A percentile compares a stretch with the other conserved stretches of the same genome.
phyloP scores from a whole-genome alignment of 257 asterid species.

The Solanum pimpinellifolium region DNA sequence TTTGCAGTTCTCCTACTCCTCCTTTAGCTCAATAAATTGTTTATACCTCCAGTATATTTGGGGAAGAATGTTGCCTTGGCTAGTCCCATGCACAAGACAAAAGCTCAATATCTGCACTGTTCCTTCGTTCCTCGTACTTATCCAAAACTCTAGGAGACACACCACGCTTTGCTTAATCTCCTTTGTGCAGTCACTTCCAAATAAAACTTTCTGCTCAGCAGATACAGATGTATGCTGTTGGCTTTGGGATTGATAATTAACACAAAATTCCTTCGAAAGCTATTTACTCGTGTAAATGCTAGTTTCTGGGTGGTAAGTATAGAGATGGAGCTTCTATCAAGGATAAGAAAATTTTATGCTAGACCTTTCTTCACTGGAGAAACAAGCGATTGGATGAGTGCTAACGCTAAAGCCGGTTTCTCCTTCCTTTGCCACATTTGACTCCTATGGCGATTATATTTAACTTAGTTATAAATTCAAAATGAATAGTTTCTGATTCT shows the following conservation, averaged over 20 bases:
- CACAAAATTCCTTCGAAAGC: background rate
- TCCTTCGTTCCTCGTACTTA: background rate
- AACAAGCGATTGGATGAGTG: background rate
- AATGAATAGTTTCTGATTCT: background rate
- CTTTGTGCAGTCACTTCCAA: background rate
- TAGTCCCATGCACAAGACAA: background rate
- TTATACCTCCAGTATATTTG: background rate
- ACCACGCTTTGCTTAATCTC: background rate
- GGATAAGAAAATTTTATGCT: background rate
- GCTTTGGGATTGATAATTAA: background rate
- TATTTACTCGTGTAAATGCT: background rate
- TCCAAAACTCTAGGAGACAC: background rate
- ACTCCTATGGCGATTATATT: background rate
- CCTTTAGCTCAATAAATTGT: background rate
- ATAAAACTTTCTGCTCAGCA: background rate
- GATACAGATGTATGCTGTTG: background rate
- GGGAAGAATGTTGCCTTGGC: background rate
- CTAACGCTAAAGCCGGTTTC: background rate
- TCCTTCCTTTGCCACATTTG: background rate
- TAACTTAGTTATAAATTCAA: background rate
- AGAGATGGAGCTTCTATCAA: background rate
- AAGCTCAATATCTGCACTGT: background rate
- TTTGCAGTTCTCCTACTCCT: background rate
- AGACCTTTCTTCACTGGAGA: background rate
- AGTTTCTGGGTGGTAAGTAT: background rate